Percentiles rank a stretch among this genome's conserved stretches.
Conservation (phyloP, 163 green algal species). For the Coccomyxa subellipsoidea region DNA sequence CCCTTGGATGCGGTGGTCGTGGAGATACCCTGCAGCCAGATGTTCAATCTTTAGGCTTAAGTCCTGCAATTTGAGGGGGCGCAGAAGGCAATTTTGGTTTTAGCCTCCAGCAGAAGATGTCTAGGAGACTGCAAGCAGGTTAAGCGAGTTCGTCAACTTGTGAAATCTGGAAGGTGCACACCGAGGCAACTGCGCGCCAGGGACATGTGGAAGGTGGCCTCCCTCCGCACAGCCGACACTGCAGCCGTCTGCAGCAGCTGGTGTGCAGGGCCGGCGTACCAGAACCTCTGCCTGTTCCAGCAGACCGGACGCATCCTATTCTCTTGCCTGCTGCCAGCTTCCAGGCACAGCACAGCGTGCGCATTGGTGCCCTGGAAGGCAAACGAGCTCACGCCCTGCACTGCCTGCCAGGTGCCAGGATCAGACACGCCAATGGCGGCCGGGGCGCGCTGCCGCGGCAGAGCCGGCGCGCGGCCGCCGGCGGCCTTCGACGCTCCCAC, state of each 20-base stretch:
- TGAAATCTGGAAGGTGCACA: not conserved
- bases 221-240: not conserved
- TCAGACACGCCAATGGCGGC: not conserved
- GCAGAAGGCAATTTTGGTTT: no score
- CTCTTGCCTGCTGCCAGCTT: not conserved
- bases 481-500: not conserved
- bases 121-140: no score
- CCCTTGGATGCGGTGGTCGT: conserved; percentile 17
- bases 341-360: conserved; percentile 45
- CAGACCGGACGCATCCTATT: not conserved
- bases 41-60: not conserved
- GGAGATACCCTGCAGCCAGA: conserved; percentile 6
- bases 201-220: conserved; percentile 8
- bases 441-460: conserved; percentile 6
- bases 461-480: not conserved
- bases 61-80: no score
- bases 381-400: conserved; percentile 65
- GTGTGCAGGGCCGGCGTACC: conserved; percentile 12
- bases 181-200: not conserved
- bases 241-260: conserved; percentile 4
- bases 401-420: not conserved
- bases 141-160: no score
- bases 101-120: no score
- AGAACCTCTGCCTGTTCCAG: conserved; percentile 23
- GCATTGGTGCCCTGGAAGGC: conserved; percentile 81